phyloP scores from a whole-genome alignment of 768 basidiomycete genomes.

The Mycena kentingensis region DNA sequence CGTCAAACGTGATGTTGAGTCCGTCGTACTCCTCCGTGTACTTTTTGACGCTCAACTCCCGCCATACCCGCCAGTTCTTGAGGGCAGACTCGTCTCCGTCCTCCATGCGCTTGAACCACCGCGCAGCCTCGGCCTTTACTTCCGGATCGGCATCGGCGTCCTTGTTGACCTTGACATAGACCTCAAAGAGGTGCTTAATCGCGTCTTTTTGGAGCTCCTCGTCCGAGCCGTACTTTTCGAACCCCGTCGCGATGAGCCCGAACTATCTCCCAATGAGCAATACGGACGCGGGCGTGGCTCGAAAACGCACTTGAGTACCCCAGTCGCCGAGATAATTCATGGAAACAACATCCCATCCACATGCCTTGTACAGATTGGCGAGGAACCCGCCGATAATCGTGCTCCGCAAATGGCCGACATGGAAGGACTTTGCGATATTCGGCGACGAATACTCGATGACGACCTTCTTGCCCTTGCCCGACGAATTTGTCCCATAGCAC shows the following conservation, averaged over 20 bases:
- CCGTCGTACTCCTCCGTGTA: constrained; percentile 87
- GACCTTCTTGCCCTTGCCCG: constrained; percentile 79
- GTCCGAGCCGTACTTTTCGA: constrained; percentile 87
- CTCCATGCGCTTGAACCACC: constrained; percentile 94
- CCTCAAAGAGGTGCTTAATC: constrained; percentile 91
- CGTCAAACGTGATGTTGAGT: constrained; percentile 88
- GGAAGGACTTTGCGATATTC: constrained; percentile 98
- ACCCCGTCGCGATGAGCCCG: constrained; percentile 88
- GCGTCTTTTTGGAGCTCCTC: constrained; percentile 83
- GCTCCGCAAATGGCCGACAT: constrained; percentile 93
- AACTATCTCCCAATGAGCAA: constrained; percentile 45
- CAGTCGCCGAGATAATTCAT: constrained; percentile 98
- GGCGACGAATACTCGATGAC: constrained; percentile 94
- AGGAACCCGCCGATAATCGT: constrained; percentile 99
- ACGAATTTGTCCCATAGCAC: constrained; percentile 80
- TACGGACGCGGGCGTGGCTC: not conserved
- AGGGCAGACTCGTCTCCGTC: constrained; percentile 86
- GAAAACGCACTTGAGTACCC: constrained; percentile 83
- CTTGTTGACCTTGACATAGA: constrained; percentile 93
- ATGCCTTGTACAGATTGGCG: constrained; percentile 85
- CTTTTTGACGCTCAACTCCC: constrained; percentile 86
- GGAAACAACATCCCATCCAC: constrained; percentile 89
- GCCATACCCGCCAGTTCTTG: constrained; percentile 90
- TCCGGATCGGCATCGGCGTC: constrained; percentile 73
- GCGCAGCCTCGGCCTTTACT: constrained; percentile 75